Evolutionary conservation across 352 stramenopile genomes (phyloP), one percentile per base, ranked within the genome.

Genomic region (Pythium vanterpoolii): DNA sequence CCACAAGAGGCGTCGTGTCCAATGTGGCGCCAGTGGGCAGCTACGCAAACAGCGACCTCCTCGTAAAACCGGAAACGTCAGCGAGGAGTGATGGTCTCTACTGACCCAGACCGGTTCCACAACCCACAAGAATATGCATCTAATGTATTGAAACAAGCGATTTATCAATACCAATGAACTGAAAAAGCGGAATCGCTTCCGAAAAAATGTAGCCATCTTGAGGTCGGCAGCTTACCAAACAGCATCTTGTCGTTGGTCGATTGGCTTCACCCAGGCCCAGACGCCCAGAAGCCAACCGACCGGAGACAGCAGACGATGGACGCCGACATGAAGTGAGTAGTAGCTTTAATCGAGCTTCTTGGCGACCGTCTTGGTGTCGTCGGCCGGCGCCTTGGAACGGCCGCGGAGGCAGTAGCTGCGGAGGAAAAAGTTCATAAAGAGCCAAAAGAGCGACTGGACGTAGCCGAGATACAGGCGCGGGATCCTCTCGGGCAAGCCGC

Each of bases 391-490:
- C 34, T 42, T 31, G 46, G 46, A 3, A 13, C 44, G 24, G 24
- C 44, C 5, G 24, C 31, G 26, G 46, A 40, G 40, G 46, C n/a
- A 30, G 49, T 58, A 60, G 11, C 36, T 16, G 28, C 52, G 52
- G 0, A 60, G 19, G 39, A 34, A 60, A 34, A 98, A 98, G 71
- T 98, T 88, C 64, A 89, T 87, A 75, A 98, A 98, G n/a, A 98
- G 77, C 51, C 95, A 74, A 57, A 98, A 96, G 8, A 98, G 77
- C 51, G 83, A 96, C 51, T 98, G 69, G 66, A 98, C 97, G 76
- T 98, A 98, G 30, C 76, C 76, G 39, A 97, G 78, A 68, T 98
- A 98, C 30, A 92, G 62, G 14, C 72, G 51, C 0, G 78, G 81
- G 48, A 98, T 78, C 57, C 45, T 61, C 28, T 42, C 27, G 13